Conservation (phyloP, 495 filamentous ascomycete genomes). For the Alectoria sarmentosa region DNA sequence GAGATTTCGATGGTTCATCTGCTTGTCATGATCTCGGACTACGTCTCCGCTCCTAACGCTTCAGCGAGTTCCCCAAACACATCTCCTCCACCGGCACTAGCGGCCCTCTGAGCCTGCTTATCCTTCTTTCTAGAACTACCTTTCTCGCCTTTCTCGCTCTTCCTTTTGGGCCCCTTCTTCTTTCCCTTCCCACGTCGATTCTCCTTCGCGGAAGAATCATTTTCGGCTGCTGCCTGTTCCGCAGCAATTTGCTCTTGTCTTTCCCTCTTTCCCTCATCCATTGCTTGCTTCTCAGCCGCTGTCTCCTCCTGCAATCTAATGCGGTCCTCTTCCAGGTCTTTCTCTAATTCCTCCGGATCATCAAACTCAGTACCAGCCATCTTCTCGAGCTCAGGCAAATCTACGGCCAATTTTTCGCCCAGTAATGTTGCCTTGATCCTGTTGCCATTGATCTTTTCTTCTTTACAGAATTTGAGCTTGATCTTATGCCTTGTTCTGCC, state of each 20-base stretch:
- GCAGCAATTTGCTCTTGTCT: constrained; percentile 32
- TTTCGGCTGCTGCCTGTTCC: constrained; percentile 34
- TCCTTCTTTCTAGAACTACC: not conserved
- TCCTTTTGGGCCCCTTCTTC: constrained; percentile 22
- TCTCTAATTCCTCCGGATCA: constrained; percentile 48
- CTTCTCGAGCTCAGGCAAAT: constrained; percentile 59
- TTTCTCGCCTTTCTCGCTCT: constrained; percentile 8
- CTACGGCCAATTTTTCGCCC: constrained; percentile 50
- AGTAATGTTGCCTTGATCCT: constrained; percentile 63
- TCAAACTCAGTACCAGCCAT: constrained; percentile 50
- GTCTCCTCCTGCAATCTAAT: constrained; percentile 58
- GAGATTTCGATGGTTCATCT: not conserved
- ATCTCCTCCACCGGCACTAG: not conserved
- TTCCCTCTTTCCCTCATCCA: constrained; percentile 32
- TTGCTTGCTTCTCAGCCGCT: constrained; percentile 45
- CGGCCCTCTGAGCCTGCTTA: not conserved
- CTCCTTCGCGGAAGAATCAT: constrained; percentile 33
- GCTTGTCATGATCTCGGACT: not conserved
- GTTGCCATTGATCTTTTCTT: constrained; percentile 69
- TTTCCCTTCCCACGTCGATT: constrained; percentile 29
- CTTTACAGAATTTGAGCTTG: constrained; percentile 88
- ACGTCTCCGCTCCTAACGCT: constrained; percentile 6
- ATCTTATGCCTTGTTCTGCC: constrained; percentile 67
- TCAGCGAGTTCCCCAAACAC: constrained; percentile 11
- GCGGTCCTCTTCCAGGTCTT: constrained; percentile 66